These are phyloP conservation scores for Backusella mclennaniae DNA, from an alignment of 192 early-diverging fungal genomes.

Conservation along the genomic window DNA sequence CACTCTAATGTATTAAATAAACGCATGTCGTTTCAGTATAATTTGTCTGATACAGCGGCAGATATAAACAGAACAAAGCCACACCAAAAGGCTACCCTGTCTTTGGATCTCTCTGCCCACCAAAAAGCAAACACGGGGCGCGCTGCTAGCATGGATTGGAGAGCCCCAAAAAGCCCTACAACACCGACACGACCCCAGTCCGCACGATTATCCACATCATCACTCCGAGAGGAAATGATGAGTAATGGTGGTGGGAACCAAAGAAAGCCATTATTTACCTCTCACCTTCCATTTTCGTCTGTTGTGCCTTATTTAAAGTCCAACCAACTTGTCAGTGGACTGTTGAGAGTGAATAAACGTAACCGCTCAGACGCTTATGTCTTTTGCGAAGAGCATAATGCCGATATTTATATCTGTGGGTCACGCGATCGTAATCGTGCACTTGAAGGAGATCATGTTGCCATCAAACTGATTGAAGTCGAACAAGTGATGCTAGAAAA, in stretches of 20 bases:
- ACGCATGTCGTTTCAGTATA: conserved; percentile 8
- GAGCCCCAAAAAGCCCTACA: conserved; percentile 6
- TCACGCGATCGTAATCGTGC: conserved; percentile 71
- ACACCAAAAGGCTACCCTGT: background rate
- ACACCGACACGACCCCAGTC: background rate
- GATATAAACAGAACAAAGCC: background rate
- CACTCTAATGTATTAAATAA: background rate
- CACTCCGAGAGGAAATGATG: background rate
- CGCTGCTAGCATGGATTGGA: background rate
- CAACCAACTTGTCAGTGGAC: conserved; percentile 65
- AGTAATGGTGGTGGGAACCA: conserved; percentile 31
- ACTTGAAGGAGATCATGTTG: conserved; percentile 77
- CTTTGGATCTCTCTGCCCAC: background rate
- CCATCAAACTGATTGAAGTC: conserved; percentile 61
- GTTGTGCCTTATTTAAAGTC: conserved; percentile 47
- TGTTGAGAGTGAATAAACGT: conserved; percentile 79
- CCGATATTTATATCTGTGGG: conserved; percentile 76
- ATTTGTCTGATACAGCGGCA: background rate
- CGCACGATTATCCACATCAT: background rate
- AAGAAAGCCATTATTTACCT: conserved; percentile 49
- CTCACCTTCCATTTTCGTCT: conserved; percentile 53
- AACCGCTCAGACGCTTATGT: conserved; percentile 88
- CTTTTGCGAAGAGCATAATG: conserved; percentile 60
- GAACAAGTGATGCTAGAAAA: conserved; percentile 54
- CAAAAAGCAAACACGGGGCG: background rate